Base-by-base conservation (phyloP, 306 rosid species). In the Delonix regia region DNA sequence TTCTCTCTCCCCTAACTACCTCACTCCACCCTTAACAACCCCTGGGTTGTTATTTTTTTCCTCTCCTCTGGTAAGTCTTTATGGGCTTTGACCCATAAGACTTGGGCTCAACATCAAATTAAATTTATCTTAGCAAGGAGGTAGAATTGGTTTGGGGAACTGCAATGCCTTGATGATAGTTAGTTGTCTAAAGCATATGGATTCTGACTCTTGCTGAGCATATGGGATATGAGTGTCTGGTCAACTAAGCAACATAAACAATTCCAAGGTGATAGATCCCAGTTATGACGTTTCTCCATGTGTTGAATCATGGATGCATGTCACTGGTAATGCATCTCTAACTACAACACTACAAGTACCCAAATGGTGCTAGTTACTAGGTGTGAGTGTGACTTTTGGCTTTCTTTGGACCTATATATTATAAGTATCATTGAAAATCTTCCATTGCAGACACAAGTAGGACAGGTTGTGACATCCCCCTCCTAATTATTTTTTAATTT, bases 111-210 rank as follows among this genome's bases (percentile, higher is more conserved):
- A n/a, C n/a, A n/a, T n/a, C n/a, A n/a, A n/a, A n/a, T 18, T 42
- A 42, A 67, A 67, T 15, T 15, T 28, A 22, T 24, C 55, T 24
- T 44, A 14, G 36, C 38, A 21, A 53, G 61, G 61, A 19, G 28
- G 12, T 21, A 19, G 28, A 5, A 19, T 34, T 10, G 12, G 59
- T 52, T 52, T 1, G 55, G 55, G 72, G 34, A 51, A 67, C 42
- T 67, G 72, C 25, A 67, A 42, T 42, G 10, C 78, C 1, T 53
- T 0, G 59, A 60, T 19, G 55, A 24, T 39, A 56, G 60, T 41
- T 56, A 25, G 67, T 38, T 73, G 49, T 57, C 28, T 56, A 9
- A 9, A 73, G 61, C 24, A 71, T 51, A 73, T 19, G 36, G 77
- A 36, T 51, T 34, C 7, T 21, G 72, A 63, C 51, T 7, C 27